Evolutionary conservation across 805 yeast genomes (phyloP).

Genomic region (Martiniozyma abietophila): DNA sequence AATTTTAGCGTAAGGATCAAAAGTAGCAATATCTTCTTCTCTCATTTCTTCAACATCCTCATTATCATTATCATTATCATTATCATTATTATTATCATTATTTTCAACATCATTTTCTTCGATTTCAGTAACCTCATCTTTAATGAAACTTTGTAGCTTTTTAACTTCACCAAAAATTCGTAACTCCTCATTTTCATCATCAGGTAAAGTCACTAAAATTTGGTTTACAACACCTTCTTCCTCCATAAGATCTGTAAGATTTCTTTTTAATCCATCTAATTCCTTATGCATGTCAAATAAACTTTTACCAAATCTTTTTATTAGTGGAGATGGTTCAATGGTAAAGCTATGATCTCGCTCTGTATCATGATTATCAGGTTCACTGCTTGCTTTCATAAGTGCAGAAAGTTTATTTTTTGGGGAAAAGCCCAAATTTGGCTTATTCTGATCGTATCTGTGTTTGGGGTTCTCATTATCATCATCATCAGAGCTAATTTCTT

Average conservation of each 20-base stretch:
- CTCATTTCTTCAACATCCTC: constrained; percentile 13
- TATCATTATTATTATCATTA: not conserved
- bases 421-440: no score
- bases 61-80: not conserved
- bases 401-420: no score
- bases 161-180: no score
- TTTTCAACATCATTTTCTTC: not conserved
- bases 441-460: no score
- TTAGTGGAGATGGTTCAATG: constrained; percentile 10
- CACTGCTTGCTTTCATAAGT: not conserved
- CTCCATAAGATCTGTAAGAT: constrained; percentile 6
- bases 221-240: constrained; percentile 4
- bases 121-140: not conserved
- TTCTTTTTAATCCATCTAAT: constrained; percentile 6
- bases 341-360: not conserved
- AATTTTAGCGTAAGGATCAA: constrained; percentile 9
- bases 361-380: not conserved
- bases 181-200: no score
- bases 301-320: constrained; percentile 8
- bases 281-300: constrained; percentile 10
- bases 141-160: no score
- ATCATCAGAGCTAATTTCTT: not conserved
- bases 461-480: not conserved
- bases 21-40: constrained; percentile 6
- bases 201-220: no score